A percentile compares a stretch with the other conserved stretches of the same genome.
These are phyloP conservation scores for Neobulgaria alba DNA, from an alignment of 2,329 filamentous ascomycete genomes.

Conservation along the genomic window DNA sequence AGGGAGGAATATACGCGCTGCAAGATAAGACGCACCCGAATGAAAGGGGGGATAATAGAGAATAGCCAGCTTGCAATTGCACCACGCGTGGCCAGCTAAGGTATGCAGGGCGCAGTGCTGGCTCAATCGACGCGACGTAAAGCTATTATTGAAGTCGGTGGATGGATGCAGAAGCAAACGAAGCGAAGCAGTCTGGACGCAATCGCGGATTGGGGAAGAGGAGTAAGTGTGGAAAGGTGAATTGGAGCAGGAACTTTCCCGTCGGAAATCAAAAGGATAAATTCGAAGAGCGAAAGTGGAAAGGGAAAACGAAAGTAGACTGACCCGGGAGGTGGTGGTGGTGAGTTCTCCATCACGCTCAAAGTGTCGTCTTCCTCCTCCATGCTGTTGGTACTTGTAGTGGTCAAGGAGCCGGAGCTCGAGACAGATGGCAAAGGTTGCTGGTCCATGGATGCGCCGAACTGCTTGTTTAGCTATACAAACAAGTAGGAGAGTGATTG, in stretches of 20 bases:
- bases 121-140: background rate
- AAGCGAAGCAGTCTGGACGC: background rate
- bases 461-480: background rate
- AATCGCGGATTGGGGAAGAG: background rate
- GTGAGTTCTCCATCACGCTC: slow-evolving; percentile 15
- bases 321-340: slow-evolving; percentile 8
- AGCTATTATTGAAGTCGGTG: background rate
- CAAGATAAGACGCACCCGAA: too few species aligned
- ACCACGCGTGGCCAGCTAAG: background rate
- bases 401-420: slow-evolving; percentile 23
- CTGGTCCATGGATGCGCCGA: slow-evolving; percentile 7
- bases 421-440: slow-evolving; percentile 5
- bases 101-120: background rate
- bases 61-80: too few species aligned
- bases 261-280: background rate
- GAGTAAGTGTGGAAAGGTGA: background rate
- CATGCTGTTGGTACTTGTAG: slow-evolving; percentile 21
- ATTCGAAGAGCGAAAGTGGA: slow-evolving; percentile 4
- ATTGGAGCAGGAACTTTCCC: background rate
- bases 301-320: slow-evolving; percentile 5
- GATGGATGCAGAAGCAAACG: background rate
- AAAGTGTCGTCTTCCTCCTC: slow-evolving; percentile 20
- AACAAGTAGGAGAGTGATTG: slow-evolving; percentile 1
- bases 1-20: too few species aligned
- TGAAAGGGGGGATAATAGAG: too few species aligned